Percentiles rank a stretch among this genome's conserved stretches.
phyloP scores from a whole-genome alignment of 441 rosid genomes.

The Monsonia emarginata region DNA sequence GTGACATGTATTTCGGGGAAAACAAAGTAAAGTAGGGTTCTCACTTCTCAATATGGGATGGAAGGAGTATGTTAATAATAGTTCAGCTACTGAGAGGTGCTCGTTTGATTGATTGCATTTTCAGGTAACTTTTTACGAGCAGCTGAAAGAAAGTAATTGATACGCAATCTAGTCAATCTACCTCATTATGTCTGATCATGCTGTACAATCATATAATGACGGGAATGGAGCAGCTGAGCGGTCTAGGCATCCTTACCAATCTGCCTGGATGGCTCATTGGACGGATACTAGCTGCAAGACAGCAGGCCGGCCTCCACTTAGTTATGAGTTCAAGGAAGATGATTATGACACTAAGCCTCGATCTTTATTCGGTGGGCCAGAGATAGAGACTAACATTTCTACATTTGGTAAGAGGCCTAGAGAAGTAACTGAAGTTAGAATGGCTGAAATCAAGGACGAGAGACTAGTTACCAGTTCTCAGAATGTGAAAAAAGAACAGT shows the following conservation, averaged over 20 bases:
- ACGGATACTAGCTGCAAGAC: conserved; percentile 21
- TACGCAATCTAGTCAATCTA: neutral
- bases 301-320: conserved; percentile 10
- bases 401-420: conserved; percentile 16
- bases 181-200: conserved; percentile 38
- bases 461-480: conserved; percentile 10
- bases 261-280: conserved; percentile 23
- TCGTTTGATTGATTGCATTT: neutral
- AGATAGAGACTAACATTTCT: conserved; percentile 15
- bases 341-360: conserved; percentile 12
- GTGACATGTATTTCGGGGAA: neutral
- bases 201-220: conserved; percentile 18
- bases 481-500: conserved; percentile 20
- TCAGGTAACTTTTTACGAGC: neutral
- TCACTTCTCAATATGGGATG: neutral
- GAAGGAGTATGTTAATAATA: neutral
- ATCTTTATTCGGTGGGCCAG: neutral
- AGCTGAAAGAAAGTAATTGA: neutral
- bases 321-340: conserved; percentile 13
- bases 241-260: conserved; percentile 9
- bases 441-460: conserved; percentile 21
- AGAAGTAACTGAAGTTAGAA: conserved; percentile 19
- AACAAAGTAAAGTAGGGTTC: neutral
- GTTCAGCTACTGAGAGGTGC: neutral
- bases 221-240: conserved; percentile 18